Percentiles rank a stretch among this genome's conserved stretches.
These are phyloP conservation scores for Pythium brachiatum DNA, from an alignment of 352 stramenopile species.

Conservation along the genomic window DNA sequence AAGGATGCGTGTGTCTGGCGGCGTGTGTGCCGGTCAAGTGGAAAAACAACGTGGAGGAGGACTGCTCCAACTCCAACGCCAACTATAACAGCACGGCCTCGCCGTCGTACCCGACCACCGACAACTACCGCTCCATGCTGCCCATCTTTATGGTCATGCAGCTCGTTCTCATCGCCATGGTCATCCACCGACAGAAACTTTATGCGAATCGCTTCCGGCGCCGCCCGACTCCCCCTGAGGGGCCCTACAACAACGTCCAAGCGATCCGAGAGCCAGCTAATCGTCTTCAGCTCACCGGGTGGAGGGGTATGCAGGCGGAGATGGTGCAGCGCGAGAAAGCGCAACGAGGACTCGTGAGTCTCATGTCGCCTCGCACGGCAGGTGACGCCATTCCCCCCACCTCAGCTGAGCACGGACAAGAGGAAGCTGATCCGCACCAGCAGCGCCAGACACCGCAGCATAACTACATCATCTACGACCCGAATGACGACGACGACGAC, in stretches of 20 bases:
- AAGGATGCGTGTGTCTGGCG: conserved; percentile 67
- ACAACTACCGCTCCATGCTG: conserved; percentile 59
- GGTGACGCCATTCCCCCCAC: neutral
- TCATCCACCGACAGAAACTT: conserved; percentile 55
- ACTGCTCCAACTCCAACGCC: conserved; percentile 33
- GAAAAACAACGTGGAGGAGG: conserved; percentile 45
- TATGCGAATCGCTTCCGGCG: conserved; percentile 32
- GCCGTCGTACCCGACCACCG: conserved; percentile 9
- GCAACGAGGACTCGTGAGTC: conserved; percentile 34
- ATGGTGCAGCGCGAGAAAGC: conserved; percentile 64
- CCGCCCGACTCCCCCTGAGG: conserved; percentile 20
- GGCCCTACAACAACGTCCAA: conserved; percentile 76
- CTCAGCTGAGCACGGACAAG: neutral
- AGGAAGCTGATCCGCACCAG: neutral
- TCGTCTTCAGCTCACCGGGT: conserved; percentile 59
- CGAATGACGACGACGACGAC: conserved; percentile 19
- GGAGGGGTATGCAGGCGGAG: conserved; percentile 47
- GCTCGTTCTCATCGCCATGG: conserved; percentile 47
- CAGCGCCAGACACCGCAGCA: neutral
- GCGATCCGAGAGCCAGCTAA: conserved; percentile 58
- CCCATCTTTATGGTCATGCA: conserved; percentile 72
- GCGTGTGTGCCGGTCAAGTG: conserved; percentile 54
- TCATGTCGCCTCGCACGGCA: conserved; percentile 29
- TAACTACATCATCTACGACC: conserved; percentile 12
- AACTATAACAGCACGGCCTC: conserved; percentile 17